Conservation (phyloP, 2,329 filamentous ascomycete species). For the Cryoendolithus antarcticus region DNA sequence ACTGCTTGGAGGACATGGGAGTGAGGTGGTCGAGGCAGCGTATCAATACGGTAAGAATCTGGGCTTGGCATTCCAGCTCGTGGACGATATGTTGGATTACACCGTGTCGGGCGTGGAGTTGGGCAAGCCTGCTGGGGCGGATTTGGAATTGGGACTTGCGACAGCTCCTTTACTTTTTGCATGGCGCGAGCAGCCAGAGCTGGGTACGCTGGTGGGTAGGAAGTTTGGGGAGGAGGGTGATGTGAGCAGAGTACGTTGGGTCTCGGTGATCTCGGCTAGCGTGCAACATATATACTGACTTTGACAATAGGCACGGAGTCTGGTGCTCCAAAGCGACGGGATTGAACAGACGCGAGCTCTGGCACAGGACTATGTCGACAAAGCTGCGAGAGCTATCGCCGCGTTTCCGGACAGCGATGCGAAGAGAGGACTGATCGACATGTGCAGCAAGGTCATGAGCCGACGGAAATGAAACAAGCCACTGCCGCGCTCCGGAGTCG, state of each 20-base stretch:
- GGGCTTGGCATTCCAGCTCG: conserved; percentile 88
- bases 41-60: conserved; percentile 93
- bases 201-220: conserved; percentile 79
- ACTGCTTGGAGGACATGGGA: conserved; percentile 64
- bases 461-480: conserved; percentile 54
- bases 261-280: too few species aligned
- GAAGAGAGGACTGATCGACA: conserved; percentile 80
- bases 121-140: conserved; percentile 88
- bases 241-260: conserved; percentile 58
- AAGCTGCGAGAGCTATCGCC: conserved; percentile 72
- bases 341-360: conserved; percentile 84
- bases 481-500: too few species aligned
- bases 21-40: conserved; percentile 73
- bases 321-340: conserved; percentile 73
- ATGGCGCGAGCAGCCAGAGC: conserved; percentile 66
- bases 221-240: conserved; percentile 80
- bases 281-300: conserved; percentile 13
- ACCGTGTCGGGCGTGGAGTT: conserved; percentile 73
- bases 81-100: conserved; percentile 97
- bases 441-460: conserved; percentile 89
- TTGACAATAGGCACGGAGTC: conserved; percentile 58
- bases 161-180: conserved; percentile 91
- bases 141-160: conserved; percentile 82
- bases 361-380: conserved; percentile 80
- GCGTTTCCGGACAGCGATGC: conserved; percentile 88